Evolutionary conservation across 106 monocot genomes (phyloP).

Genomic region (Dendrobium officinale): DNA sequence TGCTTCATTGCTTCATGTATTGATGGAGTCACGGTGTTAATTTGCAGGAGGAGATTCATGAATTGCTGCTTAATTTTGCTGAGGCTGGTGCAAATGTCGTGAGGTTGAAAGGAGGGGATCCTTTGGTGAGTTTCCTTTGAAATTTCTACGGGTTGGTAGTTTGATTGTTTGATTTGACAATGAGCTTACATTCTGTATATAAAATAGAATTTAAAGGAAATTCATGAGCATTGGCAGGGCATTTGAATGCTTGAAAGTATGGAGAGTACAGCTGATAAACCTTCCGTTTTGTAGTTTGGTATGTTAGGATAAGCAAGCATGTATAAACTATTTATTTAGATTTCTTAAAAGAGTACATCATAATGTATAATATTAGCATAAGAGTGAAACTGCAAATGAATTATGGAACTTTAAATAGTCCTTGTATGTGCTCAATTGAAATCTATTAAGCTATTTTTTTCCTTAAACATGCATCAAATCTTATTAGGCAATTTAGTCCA

Average conservation of each 20-base stretch:
- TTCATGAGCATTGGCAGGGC: background rate
- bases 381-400: too few relatives aligned
- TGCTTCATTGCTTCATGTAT: background rate
- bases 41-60: conserved; percentile 93
- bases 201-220: background rate
- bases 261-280: background rate
- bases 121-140: conserved; percentile 52
- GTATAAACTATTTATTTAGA: background rate
- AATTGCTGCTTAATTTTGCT: conserved; percentile 82
- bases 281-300: background rate
- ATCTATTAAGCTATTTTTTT: too few relatives aligned
- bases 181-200: background rate
- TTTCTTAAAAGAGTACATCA: background rate
- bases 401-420: too few relatives aligned
- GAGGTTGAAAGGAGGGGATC: conserved; percentile 92
- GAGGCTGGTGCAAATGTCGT: conserved; percentile 95
- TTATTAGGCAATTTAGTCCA: too few relatives aligned
- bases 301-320: background rate
- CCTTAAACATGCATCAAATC: too few relatives aligned
- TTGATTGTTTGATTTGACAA: background rate
- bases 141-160: background rate
- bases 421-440: too few relatives aligned
- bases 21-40: background rate
- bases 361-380: too few relatives aligned
- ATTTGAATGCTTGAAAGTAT: background rate